phyloP scores from a whole-genome alignment of 345 rosid genomes.

The Lumnitzera racemosa region DNA sequence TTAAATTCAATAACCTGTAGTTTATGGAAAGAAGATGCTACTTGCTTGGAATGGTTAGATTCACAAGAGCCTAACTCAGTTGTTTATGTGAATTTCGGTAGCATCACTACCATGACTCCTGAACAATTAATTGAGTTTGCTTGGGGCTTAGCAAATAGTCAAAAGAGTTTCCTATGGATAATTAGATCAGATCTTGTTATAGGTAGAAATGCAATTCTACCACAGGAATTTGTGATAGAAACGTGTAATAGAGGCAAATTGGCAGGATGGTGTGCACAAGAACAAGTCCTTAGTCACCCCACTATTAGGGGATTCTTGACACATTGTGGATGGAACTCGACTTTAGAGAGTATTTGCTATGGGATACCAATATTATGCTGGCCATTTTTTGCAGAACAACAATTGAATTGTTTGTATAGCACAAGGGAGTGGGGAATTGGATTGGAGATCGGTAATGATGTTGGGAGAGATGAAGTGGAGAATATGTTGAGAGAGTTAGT shows the following conservation, averaged over 20 bases:
- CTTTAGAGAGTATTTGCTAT: slow-evolving; percentile 14
- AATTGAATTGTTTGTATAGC: slow-evolving; percentile 17
- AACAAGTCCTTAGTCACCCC: slow-evolving; percentile 14
- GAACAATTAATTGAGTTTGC: slow-evolving; percentile 19
- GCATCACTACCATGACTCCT: slow-evolving; percentile 10
- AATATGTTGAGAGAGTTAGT: slow-evolving; percentile 23
- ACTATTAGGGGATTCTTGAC: slow-evolving; percentile 14
- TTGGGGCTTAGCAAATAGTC: slow-evolving; percentile 21
- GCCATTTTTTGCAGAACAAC: slow-evolving; percentile 26
- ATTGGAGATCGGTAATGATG: slow-evolving; percentile 31
- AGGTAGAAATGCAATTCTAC: slow-evolving; percentile 6
- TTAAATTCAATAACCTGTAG: background rate
- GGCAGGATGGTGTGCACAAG: slow-evolving; percentile 18
- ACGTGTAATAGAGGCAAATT: slow-evolving; percentile 10
- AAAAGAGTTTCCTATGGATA: slow-evolving; percentile 15
- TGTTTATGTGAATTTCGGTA: slow-evolving; percentile 17
- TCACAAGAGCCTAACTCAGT: slow-evolving; percentile 15
- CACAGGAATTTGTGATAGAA: slow-evolving; percentile 6
- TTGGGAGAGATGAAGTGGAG: slow-evolving; percentile 27
- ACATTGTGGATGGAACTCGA: slow-evolving; percentile 24
- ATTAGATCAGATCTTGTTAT: slow-evolving; percentile 14
- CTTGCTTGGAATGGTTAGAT: slow-evolving; percentile 17
- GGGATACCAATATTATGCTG: slow-evolving; percentile 21
- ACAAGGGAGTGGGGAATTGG: slow-evolving; percentile 35
- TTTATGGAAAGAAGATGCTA: slow-evolving; percentile 20